phyloP scores from a whole-genome alignment of 176 grass and related monocot genomes.

The Ensete ventricosum region DNA sequence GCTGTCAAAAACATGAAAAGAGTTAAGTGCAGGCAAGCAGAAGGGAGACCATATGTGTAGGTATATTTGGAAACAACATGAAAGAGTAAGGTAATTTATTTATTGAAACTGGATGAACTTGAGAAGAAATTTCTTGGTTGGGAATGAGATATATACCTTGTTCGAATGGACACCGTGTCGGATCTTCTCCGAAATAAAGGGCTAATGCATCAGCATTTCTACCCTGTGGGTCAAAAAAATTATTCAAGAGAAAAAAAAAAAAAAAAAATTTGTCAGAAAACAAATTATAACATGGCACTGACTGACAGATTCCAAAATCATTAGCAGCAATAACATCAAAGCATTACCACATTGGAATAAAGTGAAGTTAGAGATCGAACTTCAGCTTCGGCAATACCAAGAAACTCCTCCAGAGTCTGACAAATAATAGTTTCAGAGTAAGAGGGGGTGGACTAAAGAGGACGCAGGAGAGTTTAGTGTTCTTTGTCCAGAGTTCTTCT shows the following conservation, averaged over 20 bases:
- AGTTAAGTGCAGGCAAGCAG: neutral
- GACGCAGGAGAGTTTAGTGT: neutral
- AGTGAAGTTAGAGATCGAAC: conserved; percentile 84
- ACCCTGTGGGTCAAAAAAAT: conserved; percentile 50
- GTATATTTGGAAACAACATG: neutral
- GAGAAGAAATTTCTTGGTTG: neutral
- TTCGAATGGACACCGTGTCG: conserved; percentile 79
- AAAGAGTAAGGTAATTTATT: neutral
- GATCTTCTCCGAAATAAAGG: conserved; percentile 99
- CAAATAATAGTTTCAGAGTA: conserved; percentile 18
- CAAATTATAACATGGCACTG: neutral
- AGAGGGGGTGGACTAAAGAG: neutral
- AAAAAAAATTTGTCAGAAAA: neutral
- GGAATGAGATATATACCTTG: conserved; percentile 38
- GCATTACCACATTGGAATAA: conserved; percentile 96
- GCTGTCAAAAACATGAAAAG: too few relatives aligned
- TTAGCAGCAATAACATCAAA: neutral
- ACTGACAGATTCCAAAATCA: neutral
- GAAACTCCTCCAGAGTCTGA: conserved; percentile 89
- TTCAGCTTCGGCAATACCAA: conserved; percentile 79
- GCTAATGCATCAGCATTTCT: conserved; percentile 95
- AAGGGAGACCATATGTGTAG: neutral
- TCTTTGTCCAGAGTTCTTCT: neutral
- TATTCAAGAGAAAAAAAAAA: neutral
- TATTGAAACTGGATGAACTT: neutral